phyloP scores from a whole-genome alignment of 208 protist species.

The Zelonia costaricensis region DNA sequence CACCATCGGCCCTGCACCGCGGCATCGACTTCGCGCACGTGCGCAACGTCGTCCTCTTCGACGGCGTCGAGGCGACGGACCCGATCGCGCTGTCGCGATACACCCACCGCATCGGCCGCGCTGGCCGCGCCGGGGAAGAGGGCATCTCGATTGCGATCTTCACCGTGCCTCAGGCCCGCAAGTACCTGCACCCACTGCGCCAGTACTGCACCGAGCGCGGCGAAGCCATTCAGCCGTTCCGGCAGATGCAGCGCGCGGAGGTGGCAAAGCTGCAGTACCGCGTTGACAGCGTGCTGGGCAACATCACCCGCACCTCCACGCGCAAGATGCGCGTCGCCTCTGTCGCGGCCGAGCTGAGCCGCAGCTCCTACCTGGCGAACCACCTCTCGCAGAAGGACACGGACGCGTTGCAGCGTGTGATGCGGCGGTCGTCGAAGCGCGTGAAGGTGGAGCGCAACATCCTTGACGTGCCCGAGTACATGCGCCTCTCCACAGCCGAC shows the following conservation, averaged over 20 bases:
- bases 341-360: slow-evolving; percentile 83
- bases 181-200: slow-evolving; percentile 52
- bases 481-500: slow-evolving; percentile 72
- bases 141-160: slow-evolving; percentile 93
- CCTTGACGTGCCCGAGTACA: slow-evolving; percentile 90
- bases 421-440: slow-evolving; percentile 69
- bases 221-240: slow-evolving; percentile 63
- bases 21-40: slow-evolving; percentile 98
- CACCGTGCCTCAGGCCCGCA: slow-evolving; percentile 65
- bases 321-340: slow-evolving; percentile 82
- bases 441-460: slow-evolving; percentile 87
- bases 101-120: slow-evolving; percentile 96
- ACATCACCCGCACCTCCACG: slow-evolving; percentile 74
- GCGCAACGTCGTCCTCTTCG: slow-evolving; percentile 96
- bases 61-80: slow-evolving; percentile 92
- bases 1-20: slow-evolving; percentile 83
- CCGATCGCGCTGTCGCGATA: slow-evolving; percentile 89
- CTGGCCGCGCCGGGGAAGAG: slow-evolving; percentile 84
- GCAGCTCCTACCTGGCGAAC: slow-evolving; percentile 90
- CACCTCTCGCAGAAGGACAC: slow-evolving; percentile 91
- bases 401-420: slow-evolving; percentile 82
- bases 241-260: slow-evolving; percentile 72
- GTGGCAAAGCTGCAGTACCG: slow-evolving; percentile 86
- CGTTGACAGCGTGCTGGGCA: slow-evolving; percentile 79
- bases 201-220: slow-evolving; percentile 56